These are phyloP conservation scores for Trichoderma guizhouense DNA, from an alignment of 2,329 filamentous ascomycete species.

Conservation along the genomic window DNA sequence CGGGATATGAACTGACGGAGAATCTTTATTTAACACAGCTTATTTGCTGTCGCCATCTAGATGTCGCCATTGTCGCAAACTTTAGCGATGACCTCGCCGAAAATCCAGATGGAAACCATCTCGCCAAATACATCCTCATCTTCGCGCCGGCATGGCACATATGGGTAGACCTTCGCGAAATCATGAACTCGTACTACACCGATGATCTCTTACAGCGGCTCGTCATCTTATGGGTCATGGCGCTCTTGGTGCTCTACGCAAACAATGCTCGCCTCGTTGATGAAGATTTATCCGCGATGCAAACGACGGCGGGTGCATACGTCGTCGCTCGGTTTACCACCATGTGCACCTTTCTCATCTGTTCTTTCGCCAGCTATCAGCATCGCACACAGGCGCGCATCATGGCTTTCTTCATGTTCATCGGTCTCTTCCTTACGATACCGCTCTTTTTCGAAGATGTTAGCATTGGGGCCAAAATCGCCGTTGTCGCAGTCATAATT, in stretches of 20 bases:
- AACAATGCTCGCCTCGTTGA: slow-evolving; percentile 46
- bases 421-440: slow-evolving; percentile 40
- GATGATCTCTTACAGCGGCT: slow-evolving; percentile 47
- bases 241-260: slow-evolving; percentile 44
- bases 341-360: slow-evolving; percentile 39
- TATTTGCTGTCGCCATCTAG: slow-evolving; percentile 16
- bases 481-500: slow-evolving; percentile 41
- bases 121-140: slow-evolving; percentile 48
- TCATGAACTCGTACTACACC: slow-evolving; percentile 53
- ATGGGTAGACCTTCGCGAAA: slow-evolving; percentile 47
- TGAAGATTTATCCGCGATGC: slow-evolving; percentile 42
- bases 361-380: slow-evolving; percentile 46
- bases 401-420: slow-evolving; percentile 40
- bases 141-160: slow-evolving; percentile 49
- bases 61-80: slow-evolving; percentile 48
- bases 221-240: slow-evolving; percentile 50
- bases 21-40: not conserved
- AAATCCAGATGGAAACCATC: slow-evolving; percentile 40
- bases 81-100: slow-evolving; percentile 48
- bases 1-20: not conserved
- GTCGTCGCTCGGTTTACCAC: slow-evolving; percentile 42
- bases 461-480: slow-evolving; percentile 40
- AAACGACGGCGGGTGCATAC: slow-evolving; percentile 45
- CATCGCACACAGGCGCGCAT: slow-evolving; percentile 45
- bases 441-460: slow-evolving; percentile 43